phyloP scores from a whole-genome alignment of 1,284 basidiomycete genomes.

The Cystobasidium pallidum region DNA sequence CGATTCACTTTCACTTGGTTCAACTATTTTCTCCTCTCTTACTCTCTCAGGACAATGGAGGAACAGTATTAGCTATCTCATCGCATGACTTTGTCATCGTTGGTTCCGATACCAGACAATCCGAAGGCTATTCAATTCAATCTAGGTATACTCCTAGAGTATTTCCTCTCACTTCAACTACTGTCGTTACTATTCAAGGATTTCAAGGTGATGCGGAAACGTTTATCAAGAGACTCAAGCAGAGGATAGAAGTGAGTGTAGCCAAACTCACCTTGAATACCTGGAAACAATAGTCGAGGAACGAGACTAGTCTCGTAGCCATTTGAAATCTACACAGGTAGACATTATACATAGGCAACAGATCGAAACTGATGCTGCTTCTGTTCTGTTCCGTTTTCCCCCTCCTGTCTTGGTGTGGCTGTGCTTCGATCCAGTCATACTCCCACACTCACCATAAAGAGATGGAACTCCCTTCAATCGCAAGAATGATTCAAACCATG shows the following conservation, averaged over 20 bases:
- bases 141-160: conserved; percentile 93
- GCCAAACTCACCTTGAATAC: too few species aligned
- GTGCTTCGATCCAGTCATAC: conserved; percentile 73
- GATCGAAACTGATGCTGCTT: too few species aligned
- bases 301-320: too few species aligned
- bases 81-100: conserved; percentile 88
- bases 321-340: too few species aligned
- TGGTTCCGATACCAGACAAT: conserved; percentile 91
- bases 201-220: conserved; percentile 94
- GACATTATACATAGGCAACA: too few species aligned
- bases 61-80: conserved; percentile 91
- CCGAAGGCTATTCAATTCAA: conserved; percentile 91
- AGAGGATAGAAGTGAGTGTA: conserved; percentile 76
- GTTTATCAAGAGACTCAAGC: conserved; percentile 92
- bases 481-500: conserved; percentile 93
- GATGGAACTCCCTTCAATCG: conserved; percentile 88
- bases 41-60: conserved; percentile 79
- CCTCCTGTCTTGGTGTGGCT: too few species aligned
- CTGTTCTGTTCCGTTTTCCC: too few species aligned
- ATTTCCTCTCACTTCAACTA: conserved; percentile 84
- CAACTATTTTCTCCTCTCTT: too few species aligned
- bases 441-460: conserved; percentile 89
- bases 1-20: too few species aligned
- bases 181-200: conserved; percentile 88
- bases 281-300: too few species aligned